Base-by-base conservation (phyloP, 2,329 filamentous ascomycete species). In the Cercospora beticola region DNA sequence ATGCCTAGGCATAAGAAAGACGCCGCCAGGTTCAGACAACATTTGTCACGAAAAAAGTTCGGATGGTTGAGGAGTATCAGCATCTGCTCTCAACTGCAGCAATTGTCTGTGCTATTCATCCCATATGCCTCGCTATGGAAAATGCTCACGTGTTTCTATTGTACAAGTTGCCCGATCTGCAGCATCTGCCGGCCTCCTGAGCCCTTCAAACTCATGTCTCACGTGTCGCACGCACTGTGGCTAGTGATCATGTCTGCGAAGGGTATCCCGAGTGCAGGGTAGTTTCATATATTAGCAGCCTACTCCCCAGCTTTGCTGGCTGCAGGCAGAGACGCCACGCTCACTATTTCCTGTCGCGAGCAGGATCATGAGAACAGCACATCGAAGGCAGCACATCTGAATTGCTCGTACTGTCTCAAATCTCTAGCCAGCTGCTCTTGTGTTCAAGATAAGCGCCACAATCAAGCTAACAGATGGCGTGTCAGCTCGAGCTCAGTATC, bases 381-480 rank as follows among this genome's bases (percentile, higher is more conserved):
- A 28, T 23, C n/a, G 28, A 31, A 57, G 54, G 54, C 54, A 57
- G 54, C 54, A 57, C 16, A 16, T 26, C 10, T n/a, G 6, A 10
- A 26, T 28, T 57, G 28, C 10, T 52, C 46, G 18, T 49, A 5
- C 14, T 36, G 28, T 16, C 26, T 57, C 12, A 26, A 16, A 12
- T 57, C 65, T 58, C 66, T 68, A 77, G 60, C 76, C 76, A 21
- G 68, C 67, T 23, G 77, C 74, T 71, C 76, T 70, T 26, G 92
- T 95, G 87, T 97, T 97, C 78, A 97, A 87, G 78, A 97, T 94
- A 54, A 97, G 87, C 67, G 92, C 93, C 70, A 97, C 94, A 78
- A 97, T 97, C 73, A 97, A 88, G 57, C 93, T 96, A 74, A 49
- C 26, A 26, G 9, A 60, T 18, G 46, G 16, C 5, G 49, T 56